These are phyloP conservation scores for Cicer pinnatifidum DNA, from an alignment of 306 rosid genomes.

Conservation along the genomic window DNA sequence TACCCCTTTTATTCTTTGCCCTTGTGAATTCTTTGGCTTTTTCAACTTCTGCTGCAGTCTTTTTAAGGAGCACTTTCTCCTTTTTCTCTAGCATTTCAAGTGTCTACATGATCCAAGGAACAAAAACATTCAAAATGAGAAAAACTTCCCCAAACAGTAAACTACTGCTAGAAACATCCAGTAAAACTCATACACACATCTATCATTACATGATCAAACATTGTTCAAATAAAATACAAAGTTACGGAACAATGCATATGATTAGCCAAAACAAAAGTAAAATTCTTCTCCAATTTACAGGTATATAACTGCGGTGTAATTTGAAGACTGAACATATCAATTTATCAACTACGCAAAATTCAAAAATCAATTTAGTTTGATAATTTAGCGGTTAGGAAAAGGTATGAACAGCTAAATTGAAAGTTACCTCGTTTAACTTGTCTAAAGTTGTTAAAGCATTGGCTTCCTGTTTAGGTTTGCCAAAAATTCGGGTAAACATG, in stretches of 20 bases:
- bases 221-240: not conserved
- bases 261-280: not conserved
- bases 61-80: conserved; percentile 84
- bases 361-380: not conserved
- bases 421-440: conserved; percentile 81
- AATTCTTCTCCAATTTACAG: not conserved
- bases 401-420: not conserved
- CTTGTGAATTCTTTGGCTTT: conserved; percentile 86
- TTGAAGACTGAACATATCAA: conserved; percentile 6
- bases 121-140: conserved; percentile 33
- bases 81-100: conserved; percentile 98
- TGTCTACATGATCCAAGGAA: conserved; percentile 61
- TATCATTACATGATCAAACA: not conserved
- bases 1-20: conserved; percentile 92
- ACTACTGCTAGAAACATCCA: not conserved
- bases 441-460: conserved; percentile 73
- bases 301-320: not conserved
- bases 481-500: conserved; percentile 82
- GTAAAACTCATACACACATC: not conserved
- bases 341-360: conserved; percentile 1
- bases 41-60: conserved; percentile 84
- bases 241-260: not conserved
- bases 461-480: conserved; percentile 81
- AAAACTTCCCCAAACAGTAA: not conserved
- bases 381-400: not conserved